Evolutionary conservation across 1,284 basidiomycete species (phyloP).

Genomic region (Coniophora puteana): DNA sequence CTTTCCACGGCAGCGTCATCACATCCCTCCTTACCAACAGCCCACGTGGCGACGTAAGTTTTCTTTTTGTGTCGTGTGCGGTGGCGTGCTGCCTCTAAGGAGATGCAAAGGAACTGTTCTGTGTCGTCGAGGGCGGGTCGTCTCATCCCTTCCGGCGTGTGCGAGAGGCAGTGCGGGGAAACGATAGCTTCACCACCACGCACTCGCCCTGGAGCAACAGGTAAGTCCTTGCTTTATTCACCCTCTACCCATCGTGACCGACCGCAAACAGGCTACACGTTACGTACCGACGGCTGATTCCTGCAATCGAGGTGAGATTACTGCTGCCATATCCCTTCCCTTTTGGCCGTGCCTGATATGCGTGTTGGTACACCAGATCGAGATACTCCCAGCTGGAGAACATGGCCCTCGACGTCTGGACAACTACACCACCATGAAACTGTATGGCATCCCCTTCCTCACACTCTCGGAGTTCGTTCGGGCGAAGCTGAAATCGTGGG

Average conservation of each 20-base stretch:
- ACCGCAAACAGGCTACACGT: constrained; percentile 42
- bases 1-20: constrained; percentile 50
- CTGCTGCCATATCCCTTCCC: constrained; percentile 22
- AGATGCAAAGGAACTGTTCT: constrained; percentile 45
- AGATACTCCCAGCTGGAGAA: constrained; percentile 77
- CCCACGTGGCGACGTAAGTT: constrained; percentile 42
- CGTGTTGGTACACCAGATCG: constrained; percentile 48
- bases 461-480: constrained; percentile 76
- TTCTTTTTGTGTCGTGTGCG: background rate
- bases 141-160: constrained; percentile 53
- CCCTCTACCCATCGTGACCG: constrained; percentile 11
- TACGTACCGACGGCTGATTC: constrained; percentile 50
- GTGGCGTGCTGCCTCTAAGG: constrained; percentile 1
- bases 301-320: constrained; percentile 33
- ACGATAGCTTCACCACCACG: constrained; percentile 37
- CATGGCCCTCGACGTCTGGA: constrained; percentile 72
- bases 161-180: constrained; percentile 45
- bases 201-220: constrained; percentile 55
- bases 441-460: constrained; percentile 70
- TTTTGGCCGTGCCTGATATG: constrained; percentile 9
- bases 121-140: constrained; percentile 51
- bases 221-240: constrained; percentile 28
- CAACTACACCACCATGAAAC: constrained; percentile 53
- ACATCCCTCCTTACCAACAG: constrained; percentile 46
- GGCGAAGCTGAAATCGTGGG: constrained; percentile 75